Conservation (phyloP, 179 eudicot species). For the Silene coronaria region DNA sequence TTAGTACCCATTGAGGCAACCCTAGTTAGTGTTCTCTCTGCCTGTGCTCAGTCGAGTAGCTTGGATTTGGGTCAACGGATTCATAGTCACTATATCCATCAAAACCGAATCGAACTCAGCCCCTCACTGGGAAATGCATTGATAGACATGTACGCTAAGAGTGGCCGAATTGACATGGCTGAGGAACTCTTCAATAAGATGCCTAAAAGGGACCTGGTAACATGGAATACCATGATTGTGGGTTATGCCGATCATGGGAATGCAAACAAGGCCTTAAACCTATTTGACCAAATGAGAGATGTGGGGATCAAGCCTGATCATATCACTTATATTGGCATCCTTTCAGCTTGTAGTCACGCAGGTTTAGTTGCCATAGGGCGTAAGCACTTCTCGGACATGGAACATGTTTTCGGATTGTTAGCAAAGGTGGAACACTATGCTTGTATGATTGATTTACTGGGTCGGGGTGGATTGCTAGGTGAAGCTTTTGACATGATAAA, state of each 20-base stretch:
- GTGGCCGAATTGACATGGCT: conserved; percentile 50
- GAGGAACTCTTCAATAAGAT: conserved; percentile 49
- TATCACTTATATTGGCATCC: conserved; percentile 51
- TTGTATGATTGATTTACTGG: conserved; percentile 66
- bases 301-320: conserved; percentile 50
- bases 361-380: conserved; percentile 50
- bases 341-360: conserved; percentile 73
- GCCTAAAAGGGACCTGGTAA: conserved; percentile 51
- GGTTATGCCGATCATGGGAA: conserved; percentile 47
- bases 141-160: conserved; percentile 48
- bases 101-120: conserved; percentile 22
- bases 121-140: conserved; percentile 29
- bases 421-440: conserved; percentile 64
- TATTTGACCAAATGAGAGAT: conserved; percentile 34
- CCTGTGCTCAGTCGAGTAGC: conserved; percentile 40
- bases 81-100: conserved; percentile 29
- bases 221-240: conserved; percentile 61
- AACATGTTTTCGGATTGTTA: conserved; percentile 31
- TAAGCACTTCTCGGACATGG: conserved; percentile 42
- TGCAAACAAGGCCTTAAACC: conserved; percentile 36
- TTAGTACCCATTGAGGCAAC: conserved; percentile 36
- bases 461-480: conserved; percentile 49
- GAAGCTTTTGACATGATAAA: conserved; percentile 51
- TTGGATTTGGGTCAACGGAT: conserved; percentile 33
- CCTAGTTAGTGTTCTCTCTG: conserved; percentile 35